Evolutionary conservation across 768 basidiomycete genomes (phyloP).

Genomic region (Dacryopinax primogenitus): DNA sequence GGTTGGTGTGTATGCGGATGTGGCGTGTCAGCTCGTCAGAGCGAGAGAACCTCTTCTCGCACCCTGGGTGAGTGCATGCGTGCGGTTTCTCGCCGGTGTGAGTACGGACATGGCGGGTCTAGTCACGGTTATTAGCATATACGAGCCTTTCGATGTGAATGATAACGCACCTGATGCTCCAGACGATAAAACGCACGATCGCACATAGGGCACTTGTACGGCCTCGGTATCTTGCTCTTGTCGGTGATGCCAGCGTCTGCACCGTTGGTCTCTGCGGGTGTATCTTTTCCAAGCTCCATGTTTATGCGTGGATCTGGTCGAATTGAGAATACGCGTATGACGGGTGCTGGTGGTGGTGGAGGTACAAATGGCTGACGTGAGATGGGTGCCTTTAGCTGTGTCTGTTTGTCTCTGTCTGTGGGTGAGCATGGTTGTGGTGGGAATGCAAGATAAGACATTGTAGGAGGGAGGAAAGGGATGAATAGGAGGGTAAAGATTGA

Average conservation of each 20-base stretch:
- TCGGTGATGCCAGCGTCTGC: slow-evolving; percentile 29
- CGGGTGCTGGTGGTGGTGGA: not conserved
- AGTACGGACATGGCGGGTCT: slow-evolving; percentile 96
- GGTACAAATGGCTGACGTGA: not conserved
- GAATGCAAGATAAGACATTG: not conserved
- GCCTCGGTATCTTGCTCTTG: slow-evolving; percentile 46
- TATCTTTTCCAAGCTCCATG: slow-evolving; percentile 3
- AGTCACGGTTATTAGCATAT: slow-evolving; percentile 3
- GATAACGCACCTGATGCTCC: slow-evolving; percentile 71
- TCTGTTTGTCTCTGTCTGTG: not conserved
- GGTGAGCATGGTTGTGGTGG: slow-evolving; percentile 7
- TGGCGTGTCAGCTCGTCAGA: slow-evolving; percentile 98
- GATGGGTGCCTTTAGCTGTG: not conserved
- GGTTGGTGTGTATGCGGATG: slow-evolving; percentile 62
- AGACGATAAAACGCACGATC: slow-evolving; percentile 91
- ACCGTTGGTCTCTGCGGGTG: slow-evolving; percentile 8
- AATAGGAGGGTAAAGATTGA: slow-evolving; percentile 17
- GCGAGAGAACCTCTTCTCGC: slow-evolving; percentile 95
- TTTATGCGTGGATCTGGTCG: not conserved
- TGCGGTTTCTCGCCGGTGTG: slow-evolving; percentile 99
- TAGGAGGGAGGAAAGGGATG: slow-evolving; percentile 13
- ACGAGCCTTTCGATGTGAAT: not conserved
- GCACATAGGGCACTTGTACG: slow-evolving; percentile 96
- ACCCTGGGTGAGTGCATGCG: slow-evolving; percentile 78
- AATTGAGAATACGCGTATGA: not conserved